Percentiles rank a stretch among this genome's conserved stretches.
phyloP scores from a whole-genome alignment of 2,329 filamentous ascomycete genomes.

The Fusarium torulosum region DNA sequence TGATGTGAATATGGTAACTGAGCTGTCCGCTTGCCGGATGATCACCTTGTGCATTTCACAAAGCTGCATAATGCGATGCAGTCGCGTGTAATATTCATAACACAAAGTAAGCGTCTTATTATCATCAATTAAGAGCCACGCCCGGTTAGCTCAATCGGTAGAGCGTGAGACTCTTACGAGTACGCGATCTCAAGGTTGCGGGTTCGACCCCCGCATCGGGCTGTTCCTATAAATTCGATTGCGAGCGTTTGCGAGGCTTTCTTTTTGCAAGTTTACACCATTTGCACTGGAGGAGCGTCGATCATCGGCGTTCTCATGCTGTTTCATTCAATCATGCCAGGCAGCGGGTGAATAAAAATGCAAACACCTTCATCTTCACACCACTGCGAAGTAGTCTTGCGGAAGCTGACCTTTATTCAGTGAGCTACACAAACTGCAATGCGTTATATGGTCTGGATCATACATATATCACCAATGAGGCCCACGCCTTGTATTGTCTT shows the following conservation, averaged over 20 bases:
- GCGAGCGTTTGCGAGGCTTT: conserved; percentile 25
- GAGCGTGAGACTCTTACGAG: conserved; percentile 75
- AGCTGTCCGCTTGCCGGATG: too few relatives aligned
- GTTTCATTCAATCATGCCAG: too few relatives aligned
- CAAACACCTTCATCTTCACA: too few relatives aligned
- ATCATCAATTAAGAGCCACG: conserved; percentile 50
- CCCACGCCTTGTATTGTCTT: neutral
- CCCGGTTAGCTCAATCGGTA: conserved; percentile 59
- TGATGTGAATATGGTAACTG: too few relatives aligned
- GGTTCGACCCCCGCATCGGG: conserved; percentile 65
- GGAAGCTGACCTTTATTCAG: too few relatives aligned
- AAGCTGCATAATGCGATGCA: neutral
- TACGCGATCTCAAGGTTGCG: conserved; percentile 66
- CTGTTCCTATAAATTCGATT: conserved; percentile 52
- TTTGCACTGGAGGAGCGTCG: too few relatives aligned
- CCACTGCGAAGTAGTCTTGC: too few relatives aligned
- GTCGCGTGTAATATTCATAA: fast-evolving
- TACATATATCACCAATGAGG: too few relatives aligned
- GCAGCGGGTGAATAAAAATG: too few relatives aligned
- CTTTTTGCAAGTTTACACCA: neutral
- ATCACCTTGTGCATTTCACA: neutral
- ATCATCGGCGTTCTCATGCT: too few relatives aligned
- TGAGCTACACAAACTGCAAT: too few relatives aligned
- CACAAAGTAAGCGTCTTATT: fast-evolving
- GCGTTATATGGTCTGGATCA: too few relatives aligned